Conservation (phyloP, 1,139 yeast species). For the Petasospora fabianii region DNA sequence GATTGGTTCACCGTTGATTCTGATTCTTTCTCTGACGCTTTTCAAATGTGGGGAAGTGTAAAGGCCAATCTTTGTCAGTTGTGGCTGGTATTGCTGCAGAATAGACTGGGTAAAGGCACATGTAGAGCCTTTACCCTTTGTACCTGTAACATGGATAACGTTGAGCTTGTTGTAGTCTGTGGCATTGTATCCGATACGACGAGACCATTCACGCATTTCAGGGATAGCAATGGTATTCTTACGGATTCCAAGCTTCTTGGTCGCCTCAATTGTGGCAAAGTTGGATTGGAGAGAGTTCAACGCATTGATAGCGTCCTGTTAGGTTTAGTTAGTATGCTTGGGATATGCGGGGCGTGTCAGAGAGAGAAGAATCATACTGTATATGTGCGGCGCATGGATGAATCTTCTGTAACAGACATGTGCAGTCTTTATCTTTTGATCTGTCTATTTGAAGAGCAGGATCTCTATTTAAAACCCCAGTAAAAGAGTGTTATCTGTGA, state of each 20-base stretch:
- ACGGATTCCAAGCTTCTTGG: slow-evolving; percentile 65
- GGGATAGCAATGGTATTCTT: slow-evolving; percentile 70
- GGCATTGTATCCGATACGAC: slow-evolving; percentile 78
- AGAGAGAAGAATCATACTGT: slow-evolving; percentile 11
- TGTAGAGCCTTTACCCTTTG: slow-evolving; percentile 98
- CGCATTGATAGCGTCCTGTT: slow-evolving; percentile 70
- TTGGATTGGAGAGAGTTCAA: slow-evolving; percentile 88
- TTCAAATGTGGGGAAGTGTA: slow-evolving; percentile 95
- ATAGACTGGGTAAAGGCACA: slow-evolving; percentile 92
- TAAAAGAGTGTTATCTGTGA: neutral
- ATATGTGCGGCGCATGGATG: slow-evolving; percentile 21
- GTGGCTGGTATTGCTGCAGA: slow-evolving; percentile 52
- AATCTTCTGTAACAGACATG: neutral
- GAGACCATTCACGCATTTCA: slow-evolving; percentile 89
- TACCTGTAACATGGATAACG: slow-evolving; percentile 90
- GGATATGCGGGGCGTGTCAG: neutral
- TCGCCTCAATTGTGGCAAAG: slow-evolving; percentile 83
- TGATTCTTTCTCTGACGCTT: slow-evolving; percentile 87
- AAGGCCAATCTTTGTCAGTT: slow-evolving; percentile 63
- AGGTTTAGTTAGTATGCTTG: neutral
- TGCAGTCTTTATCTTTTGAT: neutral
- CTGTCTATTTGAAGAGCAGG: too few relatives aligned
- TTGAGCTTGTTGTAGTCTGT: slow-evolving; percentile 69
- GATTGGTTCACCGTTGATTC: slow-evolving; percentile 84
- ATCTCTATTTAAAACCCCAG: too few relatives aligned